Percentiles rank a stretch among this genome's conserved stretches.
phyloP scores from a whole-genome alignment of 2,329 filamentous ascomycete species.

The Epichloe hybrida region DNA sequence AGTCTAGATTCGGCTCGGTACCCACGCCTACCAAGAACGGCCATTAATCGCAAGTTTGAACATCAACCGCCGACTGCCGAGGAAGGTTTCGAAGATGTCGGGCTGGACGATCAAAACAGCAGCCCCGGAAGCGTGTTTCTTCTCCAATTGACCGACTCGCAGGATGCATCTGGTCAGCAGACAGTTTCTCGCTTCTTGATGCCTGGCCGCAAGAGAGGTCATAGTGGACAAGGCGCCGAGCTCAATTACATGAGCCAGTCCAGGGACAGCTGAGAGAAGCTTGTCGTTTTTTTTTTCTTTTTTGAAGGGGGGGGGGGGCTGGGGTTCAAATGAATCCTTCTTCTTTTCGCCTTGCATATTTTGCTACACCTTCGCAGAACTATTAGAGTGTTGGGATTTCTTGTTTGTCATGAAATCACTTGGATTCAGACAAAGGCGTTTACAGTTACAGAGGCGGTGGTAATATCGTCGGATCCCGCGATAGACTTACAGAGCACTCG shows the following conservation, averaged over 20 bases:
- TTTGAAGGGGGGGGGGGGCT: too few species aligned
- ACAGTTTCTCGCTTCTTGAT: slow-evolving; percentile 49
- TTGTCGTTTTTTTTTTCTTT: neutral
- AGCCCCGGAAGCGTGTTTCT: slow-evolving; percentile 50
- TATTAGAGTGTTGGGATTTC: neutral
- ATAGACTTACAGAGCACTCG: neutral
- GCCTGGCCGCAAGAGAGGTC: slow-evolving; percentile 57
- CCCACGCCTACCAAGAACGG: slow-evolving; percentile 47
- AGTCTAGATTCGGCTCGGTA: slow-evolving; percentile 66
- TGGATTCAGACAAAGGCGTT: neutral
- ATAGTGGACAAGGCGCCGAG: slow-evolving; percentile 53
- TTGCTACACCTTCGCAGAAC: neutral
- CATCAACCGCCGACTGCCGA: slow-evolving; percentile 54
- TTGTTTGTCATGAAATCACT: neutral
- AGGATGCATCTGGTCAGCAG: slow-evolving; percentile 23
- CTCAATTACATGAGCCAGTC: slow-evolving; percentile 47
- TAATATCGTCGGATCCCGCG: neutral
- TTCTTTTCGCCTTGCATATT: neutral
- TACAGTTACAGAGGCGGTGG: neutral
- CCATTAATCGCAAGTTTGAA: slow-evolving; percentile 44
- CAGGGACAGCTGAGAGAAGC: slow-evolving; percentile 11
- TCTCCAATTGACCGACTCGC: slow-evolving; percentile 59
- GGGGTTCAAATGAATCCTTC: too few species aligned
- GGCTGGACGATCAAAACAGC: slow-evolving; percentile 57
- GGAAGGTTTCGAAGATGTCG: slow-evolving; percentile 82